These are phyloP conservation scores for Plasmodium vivax DNA, from an alignment of 169 alveolate species.

Conservation along the genomic window DNA sequence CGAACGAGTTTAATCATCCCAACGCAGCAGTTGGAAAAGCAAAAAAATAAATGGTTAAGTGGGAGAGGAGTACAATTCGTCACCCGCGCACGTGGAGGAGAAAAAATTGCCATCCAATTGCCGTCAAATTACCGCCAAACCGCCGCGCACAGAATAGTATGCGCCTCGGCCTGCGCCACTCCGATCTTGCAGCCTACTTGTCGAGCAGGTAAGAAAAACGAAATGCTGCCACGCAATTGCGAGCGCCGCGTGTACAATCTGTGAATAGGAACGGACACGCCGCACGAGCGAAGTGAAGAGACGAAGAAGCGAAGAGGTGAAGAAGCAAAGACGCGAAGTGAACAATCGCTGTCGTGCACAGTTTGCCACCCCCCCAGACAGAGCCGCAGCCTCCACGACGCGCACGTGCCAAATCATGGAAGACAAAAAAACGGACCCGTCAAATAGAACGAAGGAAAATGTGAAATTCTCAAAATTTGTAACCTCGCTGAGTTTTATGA, in stretches of 20 bases:
- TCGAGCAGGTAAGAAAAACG: not conserved
- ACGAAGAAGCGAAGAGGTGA: not conserved
- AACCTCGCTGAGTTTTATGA: slow-evolving; percentile 71
- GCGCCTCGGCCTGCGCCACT: not conserved
- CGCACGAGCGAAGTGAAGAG: not conserved
- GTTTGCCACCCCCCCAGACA: not conserved
- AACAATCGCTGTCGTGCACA: not conserved
- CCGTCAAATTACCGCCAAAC: not conserved
- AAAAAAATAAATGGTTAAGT: not conserved
- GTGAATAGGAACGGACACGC: not conserved
- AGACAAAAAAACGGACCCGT: slow-evolving; percentile 11
- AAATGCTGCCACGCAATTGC: not conserved
- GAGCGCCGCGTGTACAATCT: not conserved
- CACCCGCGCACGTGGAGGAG: not conserved
- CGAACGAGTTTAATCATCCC: not conserved
- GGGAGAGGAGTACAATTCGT: not conserved
- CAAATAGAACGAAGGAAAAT: slow-evolving; percentile 27
- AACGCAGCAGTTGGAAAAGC: not conserved
- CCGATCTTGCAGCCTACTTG: not conserved
- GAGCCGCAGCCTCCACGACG: not conserved
- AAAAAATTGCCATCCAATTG: not conserved
- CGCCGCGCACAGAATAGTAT: not conserved
- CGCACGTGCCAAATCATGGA: slow-evolving; percentile 10
- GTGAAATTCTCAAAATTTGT: slow-evolving; percentile 63
- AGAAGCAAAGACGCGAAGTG: not conserved